Evolutionary conservation across 192 early-diverging fungal species (phyloP), one percentile per base, ranked within the genome.

Genomic region (Funneliformis geosporum): DNA sequence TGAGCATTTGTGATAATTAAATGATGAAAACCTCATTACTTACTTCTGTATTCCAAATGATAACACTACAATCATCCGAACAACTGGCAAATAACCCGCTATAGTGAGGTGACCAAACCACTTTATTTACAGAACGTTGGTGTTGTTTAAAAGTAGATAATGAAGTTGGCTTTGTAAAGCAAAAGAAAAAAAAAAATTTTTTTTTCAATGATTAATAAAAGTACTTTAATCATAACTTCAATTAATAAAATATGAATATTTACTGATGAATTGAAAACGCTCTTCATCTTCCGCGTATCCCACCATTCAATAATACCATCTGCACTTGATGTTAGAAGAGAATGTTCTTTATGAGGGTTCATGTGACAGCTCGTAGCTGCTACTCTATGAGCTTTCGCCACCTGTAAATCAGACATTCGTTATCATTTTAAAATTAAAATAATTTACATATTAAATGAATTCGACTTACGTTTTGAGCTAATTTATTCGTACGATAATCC

Each of bases 251-350:
- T 33, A 66, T 66, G 16, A 66, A 27, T 66, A 33, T 21, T 40
- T 25, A 25, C 44, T 59, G 18, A 21, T 33, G 16, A 38, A 33
- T 27, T 27, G 21, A 59, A 33, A 12, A 73, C 8, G n/a, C 42
- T 55, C 8, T 28, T 27, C 72, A 73, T 50, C 16, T 46, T 50
- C 27, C 72, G 43, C 6, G 72, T 28, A 39, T 73, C 72, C 72
- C 72, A 73, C 43, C 46, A 73, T 73, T 73, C 46, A 21, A 73
- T 59, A 59, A n/a, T 25, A 8, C 72, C 72, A 73, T 50, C 46
- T 7, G 10, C 50, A 33, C 25, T 46, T n/a, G 46, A 23, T 73
- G 72, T 59, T n/a, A 73, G 33, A 14, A 73, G 46, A 12, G 3
- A 59, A 73, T 73, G 42, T 50, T 47, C 33, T 23, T 50, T 33